Conservation (phyloP, 164 flowering plant genomes). For the Stephania japonica region DNA sequence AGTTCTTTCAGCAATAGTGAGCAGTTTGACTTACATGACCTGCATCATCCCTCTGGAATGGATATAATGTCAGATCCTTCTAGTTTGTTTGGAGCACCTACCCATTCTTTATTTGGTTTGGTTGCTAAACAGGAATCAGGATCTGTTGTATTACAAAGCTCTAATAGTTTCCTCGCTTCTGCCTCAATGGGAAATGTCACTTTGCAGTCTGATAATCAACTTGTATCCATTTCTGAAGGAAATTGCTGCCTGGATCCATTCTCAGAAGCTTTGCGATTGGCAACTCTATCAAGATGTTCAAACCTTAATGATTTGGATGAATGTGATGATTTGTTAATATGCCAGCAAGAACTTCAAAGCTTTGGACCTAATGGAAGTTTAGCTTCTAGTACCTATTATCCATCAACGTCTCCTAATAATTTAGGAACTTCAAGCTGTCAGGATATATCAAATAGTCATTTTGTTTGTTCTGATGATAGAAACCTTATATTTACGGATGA, state of each 20-base stretch:
- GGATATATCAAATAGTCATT: slow-evolving; percentile 16
- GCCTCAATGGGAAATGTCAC: slow-evolving; percentile 22
- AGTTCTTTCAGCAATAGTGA: slow-evolving; percentile 20
- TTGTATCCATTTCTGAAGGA: slow-evolving; percentile 30
- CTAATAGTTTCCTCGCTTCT: slow-evolving; percentile 24
- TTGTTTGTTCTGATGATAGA: slow-evolving; percentile 22
- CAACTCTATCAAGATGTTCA: slow-evolving; percentile 21
- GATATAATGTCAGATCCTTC: slow-evolving; percentile 35
- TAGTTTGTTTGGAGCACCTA: slow-evolving; percentile 19
- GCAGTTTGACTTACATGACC: slow-evolving; percentile 24
- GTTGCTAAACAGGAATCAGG: slow-evolving; percentile 23
- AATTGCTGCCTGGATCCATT: slow-evolving; percentile 27
- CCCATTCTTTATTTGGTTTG: slow-evolving; percentile 18
- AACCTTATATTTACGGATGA: slow-evolving; percentile 20
- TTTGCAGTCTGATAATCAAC: slow-evolving; percentile 26
- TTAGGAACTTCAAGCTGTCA: slow-evolving; percentile 30
- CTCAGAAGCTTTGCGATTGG: slow-evolving; percentile 32
- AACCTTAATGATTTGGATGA: slow-evolving; percentile 21
- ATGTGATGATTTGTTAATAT: slow-evolving; percentile 23
- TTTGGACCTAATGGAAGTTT: slow-evolving; percentile 23
- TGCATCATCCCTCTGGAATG: slow-evolving; percentile 27
- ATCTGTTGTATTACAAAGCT: slow-evolving; percentile 24
- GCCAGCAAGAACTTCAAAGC: slow-evolving; percentile 24
- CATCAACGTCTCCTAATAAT: slow-evolving; percentile 23
- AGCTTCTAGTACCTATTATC: slow-evolving; percentile 24